Evolutionary conservation across 2,329 filamentous ascomycete genomes (phyloP).

Genomic region (Trichoderma sp.): DNA sequence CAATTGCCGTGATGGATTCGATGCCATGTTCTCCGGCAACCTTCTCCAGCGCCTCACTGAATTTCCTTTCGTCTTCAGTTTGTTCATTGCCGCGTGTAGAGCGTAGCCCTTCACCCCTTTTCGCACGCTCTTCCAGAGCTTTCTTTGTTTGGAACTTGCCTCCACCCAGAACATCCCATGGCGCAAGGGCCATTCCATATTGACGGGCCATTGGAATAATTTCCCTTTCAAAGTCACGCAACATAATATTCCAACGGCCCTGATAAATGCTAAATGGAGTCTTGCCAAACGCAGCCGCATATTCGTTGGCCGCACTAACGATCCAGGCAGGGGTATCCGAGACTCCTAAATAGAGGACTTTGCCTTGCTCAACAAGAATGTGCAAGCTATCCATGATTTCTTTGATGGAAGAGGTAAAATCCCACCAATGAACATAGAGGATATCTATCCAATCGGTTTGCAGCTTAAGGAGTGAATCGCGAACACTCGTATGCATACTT

Average conservation of each 20-base stretch:
- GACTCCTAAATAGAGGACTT: background rate
- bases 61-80: background rate
- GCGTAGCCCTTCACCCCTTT: background rate
- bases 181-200: background rate
- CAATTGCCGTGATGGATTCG: background rate
- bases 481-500: background rate
- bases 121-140: background rate
- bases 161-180: background rate
- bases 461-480: background rate
- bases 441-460: background rate
- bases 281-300: background rate
- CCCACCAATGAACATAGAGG: background rate
- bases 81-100: background rate
- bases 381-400: background rate
- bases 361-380: background rate
- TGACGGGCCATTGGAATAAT: background rate
- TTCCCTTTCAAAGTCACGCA: background rate
- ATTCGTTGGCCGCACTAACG: background rate
- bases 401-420: background rate
- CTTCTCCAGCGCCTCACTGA: background rate
- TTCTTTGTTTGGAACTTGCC: background rate
- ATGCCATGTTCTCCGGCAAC: background rate
- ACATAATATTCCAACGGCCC: background rate
- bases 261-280: background rate
- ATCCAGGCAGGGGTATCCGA: background rate